Percentiles rank a stretch among this genome's conserved stretches.
Conservation (phyloP, 2,329 filamentous ascomycete genomes). For the Fusarium odoratissimum region DNA sequence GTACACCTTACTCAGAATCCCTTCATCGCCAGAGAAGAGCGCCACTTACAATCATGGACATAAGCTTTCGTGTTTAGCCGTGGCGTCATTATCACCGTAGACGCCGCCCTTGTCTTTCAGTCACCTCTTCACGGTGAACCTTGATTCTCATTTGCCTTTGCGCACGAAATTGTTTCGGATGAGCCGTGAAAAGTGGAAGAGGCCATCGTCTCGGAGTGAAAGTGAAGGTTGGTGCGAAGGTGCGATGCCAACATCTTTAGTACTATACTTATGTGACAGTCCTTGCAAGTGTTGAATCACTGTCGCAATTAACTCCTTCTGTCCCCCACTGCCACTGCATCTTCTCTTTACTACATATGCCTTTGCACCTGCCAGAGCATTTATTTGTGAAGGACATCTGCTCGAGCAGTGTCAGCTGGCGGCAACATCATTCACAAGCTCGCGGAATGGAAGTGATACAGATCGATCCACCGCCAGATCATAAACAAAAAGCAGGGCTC, state of each 20-base stretch:
- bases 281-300: background rate
- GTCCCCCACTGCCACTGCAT: background rate
- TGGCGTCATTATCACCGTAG: constrained; percentile 1
- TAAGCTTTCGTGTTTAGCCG: background rate
- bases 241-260: background rate
- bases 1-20: background rate
- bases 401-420: background rate
- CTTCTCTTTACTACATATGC: background rate
- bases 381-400: background rate
- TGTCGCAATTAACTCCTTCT: background rate
- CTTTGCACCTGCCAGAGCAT: background rate
- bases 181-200: background rate
- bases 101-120: background rate
- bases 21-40: background rate
- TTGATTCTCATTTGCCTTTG: background rate
- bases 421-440: background rate
- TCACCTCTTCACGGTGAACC: background rate
- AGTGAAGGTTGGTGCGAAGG: background rate
- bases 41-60: background rate
- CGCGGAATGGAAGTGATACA: constrained; percentile 2
- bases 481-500: background rate
- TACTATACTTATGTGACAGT: background rate
- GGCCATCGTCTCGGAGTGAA: background rate
- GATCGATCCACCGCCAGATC: background rate
- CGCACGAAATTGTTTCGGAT: background rate